Evolutionary conservation across 768 basidiomycete genomes (phyloP).

Genomic region (Boletus rufocinnamomeus): DNA sequence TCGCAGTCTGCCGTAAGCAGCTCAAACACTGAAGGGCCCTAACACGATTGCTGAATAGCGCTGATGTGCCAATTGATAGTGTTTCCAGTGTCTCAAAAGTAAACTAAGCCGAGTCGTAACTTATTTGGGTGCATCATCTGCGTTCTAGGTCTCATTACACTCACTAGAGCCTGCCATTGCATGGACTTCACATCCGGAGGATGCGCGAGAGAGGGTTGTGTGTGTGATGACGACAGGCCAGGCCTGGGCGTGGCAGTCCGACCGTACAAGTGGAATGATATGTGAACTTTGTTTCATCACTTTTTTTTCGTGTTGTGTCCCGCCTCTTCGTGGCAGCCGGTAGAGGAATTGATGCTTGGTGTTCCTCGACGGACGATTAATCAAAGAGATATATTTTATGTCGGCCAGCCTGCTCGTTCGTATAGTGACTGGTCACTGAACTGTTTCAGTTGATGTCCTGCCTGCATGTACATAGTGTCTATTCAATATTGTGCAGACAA

Average conservation of each 20-base stretch:
- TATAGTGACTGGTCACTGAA: too few relatives aligned
- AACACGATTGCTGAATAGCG: constrained; percentile 12
- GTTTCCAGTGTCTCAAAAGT: constrained; percentile 51
- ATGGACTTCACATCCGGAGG: constrained; percentile 46
- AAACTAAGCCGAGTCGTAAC: constrained; percentile 30
- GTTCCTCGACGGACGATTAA: too few relatives aligned
- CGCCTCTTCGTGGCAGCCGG: too few relatives aligned
- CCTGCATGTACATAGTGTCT: too few relatives aligned
- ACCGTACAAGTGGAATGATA: constrained; percentile 96
- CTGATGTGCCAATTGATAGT: constrained; percentile 34
- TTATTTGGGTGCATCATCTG: constrained; percentile 18
- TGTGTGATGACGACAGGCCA: constrained; percentile 99
- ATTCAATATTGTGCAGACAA: too few relatives aligned
- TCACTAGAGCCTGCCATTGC: constrained; percentile 32
- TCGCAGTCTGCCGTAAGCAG: constrained; percentile 60
- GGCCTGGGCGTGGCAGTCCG: constrained; percentile 98
- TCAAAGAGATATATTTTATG: too few relatives aligned
- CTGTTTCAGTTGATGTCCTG: too few relatives aligned
- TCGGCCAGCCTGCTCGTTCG: too few relatives aligned
- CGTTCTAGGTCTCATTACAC: constrained; percentile 33
- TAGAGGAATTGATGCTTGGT: too few relatives aligned
- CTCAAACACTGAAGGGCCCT: background rate
- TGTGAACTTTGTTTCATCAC: constrained; percentile 88
- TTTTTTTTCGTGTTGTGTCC: too few relatives aligned
- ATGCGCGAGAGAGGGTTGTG: constrained; percentile 95